Evolutionary conservation across 148 eudicot genomes (phyloP).

Genomic region (Fagopyrum esculentum): DNA sequence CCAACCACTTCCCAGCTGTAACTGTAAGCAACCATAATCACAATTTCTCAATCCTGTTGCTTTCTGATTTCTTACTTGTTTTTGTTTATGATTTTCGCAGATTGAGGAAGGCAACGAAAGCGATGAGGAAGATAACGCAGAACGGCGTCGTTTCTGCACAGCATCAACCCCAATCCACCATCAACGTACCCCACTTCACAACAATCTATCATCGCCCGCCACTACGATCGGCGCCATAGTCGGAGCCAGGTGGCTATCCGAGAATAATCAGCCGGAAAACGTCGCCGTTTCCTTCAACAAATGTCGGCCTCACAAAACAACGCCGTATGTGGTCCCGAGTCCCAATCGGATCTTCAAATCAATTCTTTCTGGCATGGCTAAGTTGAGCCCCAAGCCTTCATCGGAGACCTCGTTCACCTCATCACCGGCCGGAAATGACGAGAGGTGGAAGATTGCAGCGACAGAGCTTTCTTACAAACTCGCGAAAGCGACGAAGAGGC

Average conservation of each 20-base stretch:
- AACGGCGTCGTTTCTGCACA: constrained; percentile 28
- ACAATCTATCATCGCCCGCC: constrained; percentile 6
- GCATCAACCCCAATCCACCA: constrained; percentile 20
- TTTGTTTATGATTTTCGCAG: constrained; percentile 28
- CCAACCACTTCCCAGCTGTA: constrained; percentile 77
- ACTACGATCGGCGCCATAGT: constrained; percentile 15
- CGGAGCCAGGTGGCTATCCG: constrained; percentile 15
- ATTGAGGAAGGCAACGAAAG: constrained; percentile 81
- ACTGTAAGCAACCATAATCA: constrained; percentile 3
- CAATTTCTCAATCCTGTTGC: background rate
- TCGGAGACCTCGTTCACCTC: constrained; percentile 11
- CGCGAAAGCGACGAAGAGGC: constrained; percentile 39
- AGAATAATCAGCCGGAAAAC: constrained; percentile 9
- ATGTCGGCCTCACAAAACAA: constrained; percentile 70
- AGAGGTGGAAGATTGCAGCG: constrained; percentile 59
- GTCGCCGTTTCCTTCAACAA: constrained; percentile 52
- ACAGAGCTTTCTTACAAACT: constrained; percentile 72
- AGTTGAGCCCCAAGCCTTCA: constrained; percentile 42
- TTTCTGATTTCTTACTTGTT: background rate
- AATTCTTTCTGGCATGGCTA: constrained; percentile 37
- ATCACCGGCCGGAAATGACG: constrained; percentile 24
- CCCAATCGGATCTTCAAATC: constrained; percentile 64
- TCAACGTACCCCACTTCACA: background rate
- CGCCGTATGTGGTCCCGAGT: constrained; percentile 35
- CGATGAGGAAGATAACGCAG: constrained; percentile 37